Percentiles rank a stretch among this genome's conserved stretches.
These are phyloP conservation scores for Citrus cavaleriei DNA, from an alignment of 345 rosid genomes.

Conservation along the genomic window DNA sequence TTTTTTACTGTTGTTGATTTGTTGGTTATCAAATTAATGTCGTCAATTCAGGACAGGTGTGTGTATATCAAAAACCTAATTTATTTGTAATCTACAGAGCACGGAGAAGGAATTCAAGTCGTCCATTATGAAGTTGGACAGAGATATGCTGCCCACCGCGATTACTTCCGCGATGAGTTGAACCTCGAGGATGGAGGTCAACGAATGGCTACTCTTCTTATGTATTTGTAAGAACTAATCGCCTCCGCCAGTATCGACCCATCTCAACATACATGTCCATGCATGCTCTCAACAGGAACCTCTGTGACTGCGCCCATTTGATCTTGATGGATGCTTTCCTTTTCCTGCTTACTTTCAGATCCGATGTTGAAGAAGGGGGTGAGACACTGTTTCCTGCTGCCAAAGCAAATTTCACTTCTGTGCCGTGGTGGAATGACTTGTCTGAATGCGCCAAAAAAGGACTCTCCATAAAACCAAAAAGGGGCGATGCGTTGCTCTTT, in stretches of 20 bases:
- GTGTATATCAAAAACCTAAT: neutral
- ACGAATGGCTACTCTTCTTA: conserved; percentile 86
- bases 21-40: neutral
- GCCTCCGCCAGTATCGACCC: neutral
- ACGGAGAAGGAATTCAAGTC: conserved; percentile 91
- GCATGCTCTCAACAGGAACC: neutral
- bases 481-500: conserved; percentile 84
- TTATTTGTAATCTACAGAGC: conserved; percentile 44
- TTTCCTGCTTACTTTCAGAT: conserved; percentile 39
- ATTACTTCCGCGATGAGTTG: conserved; percentile 88
- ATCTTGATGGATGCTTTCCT: neutral
- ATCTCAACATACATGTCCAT: neutral
- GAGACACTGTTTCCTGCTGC: conserved; percentile 90
- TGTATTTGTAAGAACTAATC: conserved; percentile 67
- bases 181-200: conserved; percentile 89
- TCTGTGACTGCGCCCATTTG: too few relatives aligned
- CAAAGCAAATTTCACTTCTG: conserved; percentile 55
- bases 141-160: conserved; percentile 82
- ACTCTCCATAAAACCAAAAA: conserved; percentile 71
- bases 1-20: neutral
- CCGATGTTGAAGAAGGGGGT: conserved; percentile 96
- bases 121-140: conserved; percentile 88
- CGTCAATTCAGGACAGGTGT: neutral
- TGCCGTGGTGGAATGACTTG: conserved; percentile 75
- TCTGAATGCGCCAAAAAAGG: conserved; percentile 84